A percentile compares a stretch with the other conserved stretches of the same genome.
Evolutionary conservation across 306 rosid species (phyloP).

Genomic region (Hylodesmum podocarpum): DNA sequence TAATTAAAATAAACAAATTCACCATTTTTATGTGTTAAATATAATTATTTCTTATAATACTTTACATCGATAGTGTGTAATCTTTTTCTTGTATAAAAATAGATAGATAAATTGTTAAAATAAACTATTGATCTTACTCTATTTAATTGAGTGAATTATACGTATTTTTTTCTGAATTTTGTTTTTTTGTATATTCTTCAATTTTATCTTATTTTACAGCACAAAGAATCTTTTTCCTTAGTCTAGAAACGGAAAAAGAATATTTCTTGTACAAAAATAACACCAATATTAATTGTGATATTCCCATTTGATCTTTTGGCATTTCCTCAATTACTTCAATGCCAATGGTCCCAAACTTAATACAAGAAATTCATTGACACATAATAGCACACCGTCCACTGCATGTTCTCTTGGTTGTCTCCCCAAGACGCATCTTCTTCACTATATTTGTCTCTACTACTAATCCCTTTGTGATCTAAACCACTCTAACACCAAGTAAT

Average conservation of each 20-base stretch:
- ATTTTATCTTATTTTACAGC: not conserved
- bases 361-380: slow-evolving; percentile 19
- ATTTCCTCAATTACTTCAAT: not conserved
- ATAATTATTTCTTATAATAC: too few species aligned
- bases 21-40: too few species aligned
- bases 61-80: too few species aligned
- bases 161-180: not conserved
- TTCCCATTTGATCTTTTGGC: not conserved
- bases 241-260: not conserved
- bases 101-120: too few species aligned
- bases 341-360: not conserved
- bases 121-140: too few species aligned
- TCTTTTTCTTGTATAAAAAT: too few species aligned
- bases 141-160: not conserved
- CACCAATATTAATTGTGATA: not conserved
- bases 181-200: not conserved
- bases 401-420: slow-evolving; percentile 32
- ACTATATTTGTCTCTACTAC: not conserved
- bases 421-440: not conserved
- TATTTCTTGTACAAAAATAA: not conserved
- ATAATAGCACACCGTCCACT: not conserved
- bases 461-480: not conserved
- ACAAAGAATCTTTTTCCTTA: not conserved
- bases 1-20: too few species aligned
- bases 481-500: not conserved